Evolutionary conservation across 2,329 filamentous ascomycete species (phyloP), one percentile per base, ranked within the genome.

Genomic region (Hymenoscyphus linearis): DNA sequence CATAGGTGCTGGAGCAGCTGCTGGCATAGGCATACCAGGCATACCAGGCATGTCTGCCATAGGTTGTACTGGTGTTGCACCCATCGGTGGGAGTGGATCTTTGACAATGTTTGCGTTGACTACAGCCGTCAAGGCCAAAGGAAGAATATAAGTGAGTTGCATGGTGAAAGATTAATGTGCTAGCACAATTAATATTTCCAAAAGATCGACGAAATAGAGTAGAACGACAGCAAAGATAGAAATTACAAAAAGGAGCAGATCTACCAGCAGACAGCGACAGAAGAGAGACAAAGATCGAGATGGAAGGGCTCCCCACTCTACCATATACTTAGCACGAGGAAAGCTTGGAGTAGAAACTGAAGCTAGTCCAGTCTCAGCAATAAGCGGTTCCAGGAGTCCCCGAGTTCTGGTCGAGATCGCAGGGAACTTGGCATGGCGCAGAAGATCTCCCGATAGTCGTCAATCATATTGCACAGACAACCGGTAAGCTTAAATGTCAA

Each of bases 71-170:
- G 37, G 14, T 6, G 37, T 40, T n/a, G n/a, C 7, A 22, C n/a
- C 16, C 9, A 4, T 4, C 37, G 9, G 3, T n/a, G 37, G 40
- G 9, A 62, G 25, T 16, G 50, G 58, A 27, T 62, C 57, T 18
- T 40, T 55, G 4, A 62, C 27, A 22, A 37, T 57, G 22, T 52
- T 36, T 31, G 55, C 52, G 13, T 52, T 26, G 25, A 34, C 52
- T 22, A 34, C 52, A 6, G 52, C 55, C 26, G 55, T 59, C 50
- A 63, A 25, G 31, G 58, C 58, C 18, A 57, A 18, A 10, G 58
- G 25, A 34, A 52, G 6, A 22, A 63, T 47, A 34, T 54, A 55
- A 27, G 56, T 55, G 58, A 60, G 18, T 22, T 60, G 55, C 61
- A 60, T 63, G 25, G 22, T 57, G 34, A 27, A 53, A 14, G 26